phyloP scores from a whole-genome alignment of 116 monocot genomes.

The Papilionanthe hybrid region DNA sequence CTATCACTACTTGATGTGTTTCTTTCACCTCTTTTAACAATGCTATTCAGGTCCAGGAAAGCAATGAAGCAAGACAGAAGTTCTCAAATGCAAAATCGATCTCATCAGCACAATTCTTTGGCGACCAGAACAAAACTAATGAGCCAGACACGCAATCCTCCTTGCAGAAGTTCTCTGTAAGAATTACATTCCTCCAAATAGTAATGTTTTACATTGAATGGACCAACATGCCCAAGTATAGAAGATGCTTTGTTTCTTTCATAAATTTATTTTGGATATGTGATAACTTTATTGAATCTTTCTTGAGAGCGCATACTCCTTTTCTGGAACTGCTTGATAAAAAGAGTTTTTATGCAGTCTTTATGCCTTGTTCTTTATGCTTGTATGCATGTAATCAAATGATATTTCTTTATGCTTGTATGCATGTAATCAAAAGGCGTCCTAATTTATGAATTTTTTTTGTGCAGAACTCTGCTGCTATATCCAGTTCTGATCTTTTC shows the following conservation, averaged over 20 bases:
- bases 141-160: conserved; percentile 58
- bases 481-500: conserved; percentile 98
- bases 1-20: neutral
- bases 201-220: neutral
- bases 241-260: too few relatives aligned
- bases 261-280: too few relatives aligned
- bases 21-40: neutral
- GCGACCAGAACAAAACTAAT: conserved; percentile 45
- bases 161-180: conserved; percentile 68
- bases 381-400: neutral
- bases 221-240: too few relatives aligned
- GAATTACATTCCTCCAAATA: neutral
- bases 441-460: neutral
- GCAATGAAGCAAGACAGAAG: conserved; percentile 77
- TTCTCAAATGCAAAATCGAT: conserved; percentile 96
- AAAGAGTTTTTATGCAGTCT: neutral
- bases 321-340: neutral
- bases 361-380: neutral
- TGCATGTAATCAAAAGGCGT: neutral
- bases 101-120: conserved; percentile 86
- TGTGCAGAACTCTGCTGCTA: conserved; percentile 65
- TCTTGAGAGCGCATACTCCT: neutral
- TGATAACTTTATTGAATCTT: too few relatives aligned
- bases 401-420: neutral
- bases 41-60: conserved; percentile 38